Base-by-base conservation (phyloP, 2,329 filamentous ascomycete genomes). In the Ophiobolus disseminans region DNA sequence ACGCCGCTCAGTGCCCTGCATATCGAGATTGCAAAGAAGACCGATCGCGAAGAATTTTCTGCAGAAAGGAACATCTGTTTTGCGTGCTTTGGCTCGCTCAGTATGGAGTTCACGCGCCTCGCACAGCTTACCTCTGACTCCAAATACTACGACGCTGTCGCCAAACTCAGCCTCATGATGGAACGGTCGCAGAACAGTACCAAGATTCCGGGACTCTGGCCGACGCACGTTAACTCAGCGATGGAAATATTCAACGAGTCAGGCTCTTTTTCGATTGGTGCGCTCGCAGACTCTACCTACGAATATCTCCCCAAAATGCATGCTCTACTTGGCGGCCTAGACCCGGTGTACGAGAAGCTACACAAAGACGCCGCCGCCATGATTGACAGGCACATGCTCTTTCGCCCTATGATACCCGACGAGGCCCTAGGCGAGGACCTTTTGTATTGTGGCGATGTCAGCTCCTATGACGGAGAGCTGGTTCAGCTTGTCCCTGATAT, bases 291-390 rank as follows among this genome's bases (percentile, higher is more conserved):
- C 50, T 73, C 68, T 19, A 59, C 68, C 5, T 73, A 71, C 48
- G 70, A 73, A 39, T 73, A 73, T 28, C 67, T 73, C 17, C 70
- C 70, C 11, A 73, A 73, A 44, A 69, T 65, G 57, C 54, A 60
- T 43, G 60, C 66, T 22, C 60, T 73, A 6, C 61, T 72, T 8
- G 69, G 70, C 10, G 80, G 80, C 5, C 55, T 73, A 1, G 73
- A 77, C 4, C 72, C 75, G 0, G 68, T 76, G 8, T 82, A 82
- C 60, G 60, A 75, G 14, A 80, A 79, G 11, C 71, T 85, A 13
- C 90, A 86, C 64, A 82, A 86, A 55, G 75, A 71, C 32, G 71
- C 73, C 3, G 73, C 75, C 42, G 44, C 60, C 7, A 70, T 76
- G 22, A 77, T 78, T 6, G 76, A 76, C 40, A 70, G 76, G 39